phyloP scores from a whole-genome alignment of 768 basidiomycete genomes.

The Leccinum subtestaceum region DNA sequence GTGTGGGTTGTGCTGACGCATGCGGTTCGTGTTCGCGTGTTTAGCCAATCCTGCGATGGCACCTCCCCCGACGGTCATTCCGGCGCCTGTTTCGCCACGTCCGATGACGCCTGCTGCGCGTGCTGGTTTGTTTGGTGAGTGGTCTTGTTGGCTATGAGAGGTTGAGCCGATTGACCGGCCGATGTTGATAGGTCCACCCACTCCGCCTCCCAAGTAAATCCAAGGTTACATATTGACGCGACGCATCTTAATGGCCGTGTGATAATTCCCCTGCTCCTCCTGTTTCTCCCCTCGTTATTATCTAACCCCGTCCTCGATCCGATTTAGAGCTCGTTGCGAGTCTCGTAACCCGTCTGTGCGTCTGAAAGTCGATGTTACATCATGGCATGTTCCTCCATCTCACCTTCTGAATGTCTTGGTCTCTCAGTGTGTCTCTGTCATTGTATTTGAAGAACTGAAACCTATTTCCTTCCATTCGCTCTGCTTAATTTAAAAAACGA shows the following conservation, averaged over 20 bases:
- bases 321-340: neutral
- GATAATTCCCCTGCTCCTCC: neutral
- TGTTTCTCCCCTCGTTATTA: constrained; percentile 1
- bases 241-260: constrained; percentile 4
- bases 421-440: neutral
- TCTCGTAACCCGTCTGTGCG: neutral
- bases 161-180: neutral
- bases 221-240: neutral
- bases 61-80: constrained; percentile 47
- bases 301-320: neutral
- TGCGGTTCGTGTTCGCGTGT: neutral
- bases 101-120: constrained; percentile 50
- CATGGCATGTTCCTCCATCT: neutral
- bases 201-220: constrained; percentile 43
- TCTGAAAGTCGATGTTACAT: neutral
- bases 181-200: constrained; percentile 37
- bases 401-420: neutral
- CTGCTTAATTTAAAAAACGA: neutral
- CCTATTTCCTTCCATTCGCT: neutral
- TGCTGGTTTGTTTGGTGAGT: constrained; percentile 64
- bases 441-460: neutral
- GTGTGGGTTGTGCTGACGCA: neutral
- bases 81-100: constrained; percentile 30
- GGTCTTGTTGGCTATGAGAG: neutral
- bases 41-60: constrained; percentile 64